Evolutionary conservation across 306 rosid genomes (phyloP).

Genomic region (Acacia confusa): DNA sequence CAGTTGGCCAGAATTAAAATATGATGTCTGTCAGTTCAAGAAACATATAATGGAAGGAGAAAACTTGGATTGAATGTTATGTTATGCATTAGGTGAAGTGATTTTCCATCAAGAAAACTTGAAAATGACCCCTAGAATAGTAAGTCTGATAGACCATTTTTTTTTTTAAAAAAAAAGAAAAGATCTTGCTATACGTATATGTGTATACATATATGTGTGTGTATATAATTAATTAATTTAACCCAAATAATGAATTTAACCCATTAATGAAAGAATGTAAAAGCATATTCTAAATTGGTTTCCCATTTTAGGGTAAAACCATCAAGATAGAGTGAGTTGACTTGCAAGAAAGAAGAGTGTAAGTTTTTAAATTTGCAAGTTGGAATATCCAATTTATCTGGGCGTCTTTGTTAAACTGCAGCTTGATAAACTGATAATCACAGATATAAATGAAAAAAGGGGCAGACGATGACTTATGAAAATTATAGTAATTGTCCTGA

Average conservation of each 20-base stretch:
- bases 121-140: neutral
- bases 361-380: slow-evolving; percentile 37
- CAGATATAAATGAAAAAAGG: neutral
- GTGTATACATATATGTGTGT: neutral
- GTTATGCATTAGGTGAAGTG: neutral
- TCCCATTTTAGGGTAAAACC: neutral
- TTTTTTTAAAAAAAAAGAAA: no score
- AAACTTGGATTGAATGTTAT: neutral
- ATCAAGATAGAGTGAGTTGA: neutral
- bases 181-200: no score
- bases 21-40: neutral
- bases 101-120: neutral
- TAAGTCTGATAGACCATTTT: no score
- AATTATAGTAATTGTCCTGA: neutral
- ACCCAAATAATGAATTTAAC: neutral
- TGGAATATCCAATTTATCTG: slow-evolving; percentile 27
- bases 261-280: neutral
- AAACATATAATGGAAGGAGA: neutral
- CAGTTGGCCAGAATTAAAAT: neutral
- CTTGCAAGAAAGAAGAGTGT: neutral
- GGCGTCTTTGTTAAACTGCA: neutral
- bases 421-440: neutral
- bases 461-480: neutral
- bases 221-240: neutral
- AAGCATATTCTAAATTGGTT: neutral